Base-by-base conservation (phyloP, 352 stramenopile species). In the Thalassiosira delicatula region DNA sequence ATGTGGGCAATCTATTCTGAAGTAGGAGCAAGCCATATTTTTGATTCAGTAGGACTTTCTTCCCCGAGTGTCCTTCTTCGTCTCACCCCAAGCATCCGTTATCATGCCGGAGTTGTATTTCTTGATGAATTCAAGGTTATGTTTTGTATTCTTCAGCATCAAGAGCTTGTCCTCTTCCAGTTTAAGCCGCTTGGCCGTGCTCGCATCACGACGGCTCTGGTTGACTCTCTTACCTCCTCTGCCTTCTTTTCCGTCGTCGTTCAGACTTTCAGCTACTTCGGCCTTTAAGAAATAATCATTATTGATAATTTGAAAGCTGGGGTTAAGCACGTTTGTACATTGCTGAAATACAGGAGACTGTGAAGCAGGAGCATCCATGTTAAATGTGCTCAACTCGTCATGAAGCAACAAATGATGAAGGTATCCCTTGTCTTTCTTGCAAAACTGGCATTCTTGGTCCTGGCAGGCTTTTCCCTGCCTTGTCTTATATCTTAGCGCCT, bases 91-190 rank as follows among this genome's bases (percentile, higher is more conserved):
- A 32, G 80, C 74, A 79, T 76, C 69, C 17, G 25, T 60, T 59
- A 88, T 84, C 63, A 84, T 46, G 21, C 81, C 81, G 44, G 70
- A 27, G 56, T 88, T 88, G 60, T 88, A 88, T 70, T 70, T 81
- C 7, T 79, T 54, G 51, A 88, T 79, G 66, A 88, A 88, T 49
- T 82, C 42, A 63, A 88, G 57, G 37, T 40, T 76, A 54, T 81
- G 61, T 65, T 84, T 76, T 3, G 56, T 79, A 56, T 62, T 79
- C 40, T 81, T 65, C 35, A 88, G 49, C 25, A 75, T 76, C 8
- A 53, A 75, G 8, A 88, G 70, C 44, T 84, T 88, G 3, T 74
- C 76, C 73, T 88, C 75, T 79, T 88, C 81, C 14, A 61, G 66
- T 51, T 62, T 73, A 14, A 84, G 29, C 23, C 70, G 66, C 33